These are phyloP conservation scores for Parachaetomium inaequale DNA, from an alignment of 495 filamentous ascomycete species.

Conservation along the genomic window DNA sequence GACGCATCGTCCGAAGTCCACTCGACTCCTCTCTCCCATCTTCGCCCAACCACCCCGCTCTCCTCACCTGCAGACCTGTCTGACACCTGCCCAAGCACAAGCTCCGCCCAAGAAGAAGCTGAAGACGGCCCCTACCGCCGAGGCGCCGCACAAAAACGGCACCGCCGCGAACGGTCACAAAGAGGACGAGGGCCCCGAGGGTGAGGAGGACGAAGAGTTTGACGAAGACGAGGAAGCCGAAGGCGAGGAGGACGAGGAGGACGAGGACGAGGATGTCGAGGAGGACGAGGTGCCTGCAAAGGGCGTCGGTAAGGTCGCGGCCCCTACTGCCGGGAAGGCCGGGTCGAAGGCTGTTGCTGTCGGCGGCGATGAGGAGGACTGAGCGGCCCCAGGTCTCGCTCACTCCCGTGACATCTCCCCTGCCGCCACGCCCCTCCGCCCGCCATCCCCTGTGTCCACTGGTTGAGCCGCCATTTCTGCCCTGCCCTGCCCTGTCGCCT, in stretches of 20 bases:
- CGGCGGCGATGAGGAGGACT: slow-evolving; percentile 37
- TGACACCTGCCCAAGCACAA: slow-evolving; percentile 24
- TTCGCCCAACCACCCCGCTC: too few species aligned
- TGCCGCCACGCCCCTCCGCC: background rate
- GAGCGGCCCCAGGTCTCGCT: slow-evolving; percentile 3
- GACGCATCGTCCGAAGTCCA: background rate
- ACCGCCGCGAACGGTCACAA: slow-evolving; percentile 22
- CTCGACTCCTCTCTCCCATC: background rate
- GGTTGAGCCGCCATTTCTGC: background rate
- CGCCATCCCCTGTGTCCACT: background rate
- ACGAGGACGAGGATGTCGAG: slow-evolving; percentile 25
- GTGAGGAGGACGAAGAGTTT: slow-evolving; percentile 35
- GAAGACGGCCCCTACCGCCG: slow-evolving; percentile 37
- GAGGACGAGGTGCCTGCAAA: slow-evolving; percentile 33
- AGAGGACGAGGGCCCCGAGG: slow-evolving; percentile 33
- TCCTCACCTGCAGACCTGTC: background rate
- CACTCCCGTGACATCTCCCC: background rate
- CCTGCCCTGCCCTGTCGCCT: too few species aligned
- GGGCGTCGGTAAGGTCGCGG: slow-evolving; percentile 33
- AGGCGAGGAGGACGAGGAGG: slow-evolving; percentile 35
- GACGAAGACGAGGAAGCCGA: slow-evolving; percentile 34
- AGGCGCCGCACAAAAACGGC: slow-evolving; percentile 35
- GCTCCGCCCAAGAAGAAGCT: slow-evolving; percentile 49
- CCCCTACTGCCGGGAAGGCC: slow-evolving; percentile 14
- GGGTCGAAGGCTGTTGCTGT: slow-evolving; percentile 25